Base-by-base conservation (phyloP, 164 flowering plant species). In the Macadamia tetraphylla region DNA sequence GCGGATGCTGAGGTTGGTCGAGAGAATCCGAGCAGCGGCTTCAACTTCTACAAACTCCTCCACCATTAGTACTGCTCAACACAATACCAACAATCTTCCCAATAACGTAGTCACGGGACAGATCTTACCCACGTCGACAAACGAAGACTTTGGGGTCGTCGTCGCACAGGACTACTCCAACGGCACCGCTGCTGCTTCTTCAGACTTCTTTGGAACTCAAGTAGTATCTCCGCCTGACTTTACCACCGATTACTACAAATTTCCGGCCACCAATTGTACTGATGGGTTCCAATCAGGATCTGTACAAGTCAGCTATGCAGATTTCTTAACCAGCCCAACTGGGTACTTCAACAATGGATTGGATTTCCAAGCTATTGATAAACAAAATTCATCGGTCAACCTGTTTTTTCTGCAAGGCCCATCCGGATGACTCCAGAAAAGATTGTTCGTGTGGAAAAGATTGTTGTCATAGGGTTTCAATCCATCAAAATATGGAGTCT, bases 1-100 rank as follows among this genome's bases (percentile, higher is more conserved):
- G 23, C 23, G 23, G 98, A 89, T 92, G 77, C 98, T 96, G 2
- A 78, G 94, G 56, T 70, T 93, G 6, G 79, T 87, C 1, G 98
- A 93, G 72, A 74, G 87, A 53, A 90, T 90, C 63, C 90, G 81
- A 52, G 92, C 92, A 6, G 82, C 88, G 8, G 73, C 87, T 12
- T 69, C 83, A 18, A 42, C 77, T 55, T 32, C 79, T 17, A 42
- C 58, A 60, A 9, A 53, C 48, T 3, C 71, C 65, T 6, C 79
- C 67, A 52, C 78, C 71, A 11, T 67, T 66, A 23, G 48, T 52
- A 62, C 71, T 43, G 9, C 49, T 43, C 32, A 23, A 9, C 59
- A 64, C 58, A 30, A 13, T 66, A 44, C n/a, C 57, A 67, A n/a
- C 46, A 67, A 17, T 62, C 32, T 7, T 23, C 60, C 32, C 32